phyloP scores from a whole-genome alignment of 257 asterid species.

The Nicotiana attenuata region DNA sequence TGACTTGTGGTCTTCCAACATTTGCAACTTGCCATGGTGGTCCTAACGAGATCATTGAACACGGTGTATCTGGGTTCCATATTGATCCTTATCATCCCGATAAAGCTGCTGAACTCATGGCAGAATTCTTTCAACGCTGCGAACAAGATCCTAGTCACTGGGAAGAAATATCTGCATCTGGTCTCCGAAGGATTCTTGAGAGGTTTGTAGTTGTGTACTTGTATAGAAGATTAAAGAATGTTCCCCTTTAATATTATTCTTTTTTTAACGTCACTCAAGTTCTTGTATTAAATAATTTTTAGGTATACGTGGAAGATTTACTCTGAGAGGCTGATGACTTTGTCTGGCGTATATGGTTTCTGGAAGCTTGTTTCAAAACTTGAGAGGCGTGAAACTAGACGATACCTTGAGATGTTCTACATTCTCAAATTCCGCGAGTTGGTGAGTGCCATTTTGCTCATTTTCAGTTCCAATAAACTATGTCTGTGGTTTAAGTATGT shows the following conservation, averaged over 20 bases:
- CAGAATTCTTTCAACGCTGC: constrained; percentile 66
- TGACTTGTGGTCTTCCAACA: constrained; percentile 92
- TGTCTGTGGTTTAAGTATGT: background rate
- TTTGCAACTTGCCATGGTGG: constrained; percentile 96
- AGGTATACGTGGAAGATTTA: constrained; percentile 95
- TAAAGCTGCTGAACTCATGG: constrained; percentile 54
- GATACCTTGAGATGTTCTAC: constrained; percentile 96
- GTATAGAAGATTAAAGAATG: background rate
- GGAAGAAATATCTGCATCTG: constrained; percentile 55
- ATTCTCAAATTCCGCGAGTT: constrained; percentile 84
- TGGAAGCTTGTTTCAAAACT: constrained; percentile 92
- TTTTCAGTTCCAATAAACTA: background rate
- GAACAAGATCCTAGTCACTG: constrained; percentile 60
- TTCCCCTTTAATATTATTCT: background rate
- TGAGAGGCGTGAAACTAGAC: constrained; percentile 84
- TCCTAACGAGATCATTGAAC: constrained; percentile 88
- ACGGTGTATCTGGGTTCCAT: constrained; percentile 80
- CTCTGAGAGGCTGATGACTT: constrained; percentile 90
- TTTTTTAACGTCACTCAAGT: background rate
- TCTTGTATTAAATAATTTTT: background rate
- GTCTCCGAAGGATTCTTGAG: constrained; percentile 53
- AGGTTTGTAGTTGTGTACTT: constrained; percentile 34
- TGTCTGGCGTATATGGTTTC: constrained; percentile 89
- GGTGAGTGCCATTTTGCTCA: constrained; percentile 39
- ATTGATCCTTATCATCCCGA: constrained; percentile 94